These are phyloP conservation scores for Gonapodya prolifera DNA, from an alignment of 192 early-diverging fungal species.

Conservation along the genomic window DNA sequence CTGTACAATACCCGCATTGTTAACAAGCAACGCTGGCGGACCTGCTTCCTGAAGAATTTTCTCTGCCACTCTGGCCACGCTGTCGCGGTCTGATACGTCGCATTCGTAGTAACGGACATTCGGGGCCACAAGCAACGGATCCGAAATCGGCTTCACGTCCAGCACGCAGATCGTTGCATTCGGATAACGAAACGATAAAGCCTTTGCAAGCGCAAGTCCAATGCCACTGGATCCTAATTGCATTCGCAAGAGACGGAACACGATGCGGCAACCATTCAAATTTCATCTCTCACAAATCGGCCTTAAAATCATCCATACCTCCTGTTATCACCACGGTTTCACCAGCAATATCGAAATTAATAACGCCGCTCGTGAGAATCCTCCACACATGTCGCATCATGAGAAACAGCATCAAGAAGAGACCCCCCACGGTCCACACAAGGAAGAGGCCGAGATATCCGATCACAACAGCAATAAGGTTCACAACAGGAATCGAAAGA, in stretches of 20 bases:
- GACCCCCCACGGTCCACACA: background rate
- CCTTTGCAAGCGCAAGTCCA: background rate
- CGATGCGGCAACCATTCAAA: background rate
- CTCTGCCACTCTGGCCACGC: slow-evolving; percentile 30
- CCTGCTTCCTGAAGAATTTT: slow-evolving; percentile 25
- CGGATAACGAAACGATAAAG: background rate
- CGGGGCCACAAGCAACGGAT: background rate
- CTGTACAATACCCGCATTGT: slow-evolving; percentile 18
- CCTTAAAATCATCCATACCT: background rate
- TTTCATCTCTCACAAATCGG: background rate
- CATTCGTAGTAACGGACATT: slow-evolving; percentile 29
- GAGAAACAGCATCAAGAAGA: background rate
- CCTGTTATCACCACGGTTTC: background rate
- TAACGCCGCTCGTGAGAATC: background rate
- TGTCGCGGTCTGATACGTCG: slow-evolving; percentile 37
- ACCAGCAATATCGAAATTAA: background rate
- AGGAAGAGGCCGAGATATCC: background rate
- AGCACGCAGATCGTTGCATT: background rate
- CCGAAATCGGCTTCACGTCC: background rate
- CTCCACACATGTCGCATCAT: background rate
- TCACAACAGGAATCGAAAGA: background rate
- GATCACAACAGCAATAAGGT: background rate
- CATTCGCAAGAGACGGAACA: background rate
- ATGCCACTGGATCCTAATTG: background rate
- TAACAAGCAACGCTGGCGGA: slow-evolving; percentile 15